Evolutionary conservation across 768 basidiomycete genomes (phyloP), one percentile per base, ranked within the genome.

Genomic region (Leccinum boreale): DNA sequence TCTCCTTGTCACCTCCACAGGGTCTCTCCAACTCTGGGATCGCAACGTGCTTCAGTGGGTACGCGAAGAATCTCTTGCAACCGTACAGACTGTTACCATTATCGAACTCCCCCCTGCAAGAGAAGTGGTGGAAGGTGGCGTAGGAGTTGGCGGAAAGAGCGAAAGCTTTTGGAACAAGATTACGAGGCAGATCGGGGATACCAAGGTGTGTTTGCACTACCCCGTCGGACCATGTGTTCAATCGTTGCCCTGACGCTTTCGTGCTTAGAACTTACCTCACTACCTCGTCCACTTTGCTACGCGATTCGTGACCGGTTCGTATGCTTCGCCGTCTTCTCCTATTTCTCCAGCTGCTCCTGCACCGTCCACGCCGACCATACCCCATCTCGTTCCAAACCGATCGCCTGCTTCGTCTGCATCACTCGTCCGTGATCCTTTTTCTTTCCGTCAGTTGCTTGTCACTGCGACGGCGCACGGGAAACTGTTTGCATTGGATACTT

Each of bases 391-490:
- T 36, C 68, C 68, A 21, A 21, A 55, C 2, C 61, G 68, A 49
- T 61, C 71, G 28, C 63, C 77, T 5, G 59, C 72, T 28, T 63
- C 72, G 21, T 65, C 75, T 8, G 69, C 76, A 23, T 69, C 71
- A 15, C 76, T 87, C 1, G 74, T 78, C 57, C 84, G 91, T 5
- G 93, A 95, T 65, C 72, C 85, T 0, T 96, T 95, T 68, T 94
- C 93, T 0, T 92, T 97, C 74, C 80, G 88, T 36, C 92, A 97
- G 67, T 71, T 97, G 28, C 81, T 95, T 47, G 81, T 96, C 4
- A 80, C 77, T 6, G 89, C 85, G 0, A 92, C 90, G 3, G 62
- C 76, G 1, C 77, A 81, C 28, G 92, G 93, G 2, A 93, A 92
- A 65, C 62, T 94, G 0, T 93, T 85, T 65, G 94, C 86, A 0